These are phyloP conservation scores for Nicotiana sylvestris DNA, from an alignment of 257 asterid species.

Conservation along the genomic window DNA sequence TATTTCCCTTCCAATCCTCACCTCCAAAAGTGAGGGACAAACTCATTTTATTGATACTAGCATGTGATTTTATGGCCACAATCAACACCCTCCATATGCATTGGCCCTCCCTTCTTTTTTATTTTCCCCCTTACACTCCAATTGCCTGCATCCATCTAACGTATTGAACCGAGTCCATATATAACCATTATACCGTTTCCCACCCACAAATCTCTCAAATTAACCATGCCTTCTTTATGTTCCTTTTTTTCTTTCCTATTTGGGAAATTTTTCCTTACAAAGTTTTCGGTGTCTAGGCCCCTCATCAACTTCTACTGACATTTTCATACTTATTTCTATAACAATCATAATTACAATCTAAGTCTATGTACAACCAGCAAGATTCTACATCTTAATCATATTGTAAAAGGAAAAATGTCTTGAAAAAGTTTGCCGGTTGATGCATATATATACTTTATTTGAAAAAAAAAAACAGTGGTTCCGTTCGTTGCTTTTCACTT, in stretches of 20 bases:
- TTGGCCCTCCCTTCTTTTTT: constrained; percentile 29
- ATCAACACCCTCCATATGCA: constrained; percentile 28
- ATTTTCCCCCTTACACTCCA: constrained; percentile 5
- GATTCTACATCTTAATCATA: constrained; percentile 17
- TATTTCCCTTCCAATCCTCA: constrained; percentile 29
- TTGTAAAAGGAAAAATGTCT: constrained; percentile 9
- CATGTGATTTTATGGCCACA: constrained; percentile 53
- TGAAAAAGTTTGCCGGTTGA: constrained; percentile 14
- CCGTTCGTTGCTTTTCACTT: background rate
- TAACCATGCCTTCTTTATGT: background rate
- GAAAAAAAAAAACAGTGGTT: background rate
- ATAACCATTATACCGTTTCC: background rate
- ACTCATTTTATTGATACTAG: constrained; percentile 44
- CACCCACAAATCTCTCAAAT: constrained; percentile 11
- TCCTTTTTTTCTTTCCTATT: constrained; percentile 28
- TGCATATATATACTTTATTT: background rate
- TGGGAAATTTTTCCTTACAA: constrained; percentile 17
- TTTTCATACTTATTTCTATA: background rate
- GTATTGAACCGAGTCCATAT: background rate
- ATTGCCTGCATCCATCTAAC: background rate
- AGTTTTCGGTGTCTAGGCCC: constrained; percentile 14
- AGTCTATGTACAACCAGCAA: constrained; percentile 1
- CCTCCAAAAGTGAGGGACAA: constrained; percentile 62
- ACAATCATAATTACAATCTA: constrained; percentile 24
- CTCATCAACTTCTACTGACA: background rate